Base-by-base conservation (phyloP, 495 filamentous ascomycete species). In the Aspergillus ostianus region DNA sequence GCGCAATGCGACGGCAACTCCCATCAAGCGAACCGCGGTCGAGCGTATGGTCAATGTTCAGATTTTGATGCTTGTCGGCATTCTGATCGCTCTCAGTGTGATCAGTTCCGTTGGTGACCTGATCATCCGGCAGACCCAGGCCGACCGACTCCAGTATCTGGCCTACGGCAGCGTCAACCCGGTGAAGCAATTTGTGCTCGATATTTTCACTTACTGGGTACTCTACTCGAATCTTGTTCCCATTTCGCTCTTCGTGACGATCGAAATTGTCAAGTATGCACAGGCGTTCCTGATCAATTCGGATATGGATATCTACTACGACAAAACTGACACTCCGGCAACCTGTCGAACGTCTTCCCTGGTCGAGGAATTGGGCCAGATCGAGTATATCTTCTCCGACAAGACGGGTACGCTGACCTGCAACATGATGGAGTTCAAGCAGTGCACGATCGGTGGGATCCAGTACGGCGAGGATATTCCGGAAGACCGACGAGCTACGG, bases 391-490 rank as follows among this genome's bases (percentile, higher is more conserved):
- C 53, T 99, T 99, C 73, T 97, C 92, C 3, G 95, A 99, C 75
- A 98, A 99, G 79, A 99, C 95, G 7, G 95, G 95, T 36, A 99
- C 95, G n/a, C 76, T 99, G 65, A 99, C 95, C 26, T 96, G 93
- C 77, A 99, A 99, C 72, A 86, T 89, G 84, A 99, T 99, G 95
- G 95, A 98, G 73, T 99, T 97, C 72, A 92, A 91, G 71, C 91
- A 97, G 72, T 94, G 90, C 63, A 88, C 89, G 4, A 97, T 99
- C 66, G 90, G 84, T 18, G 95, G 95, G 26, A 87, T 98, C 58
- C 92, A 95, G 73, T 99, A 99, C 68, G 90, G 90, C 9, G 92
- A 94, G 56, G 92, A 94, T 51, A 87, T 97, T 23, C 87, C 95
- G 0, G 95, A 99, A 70, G 95, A 99, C 67, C 86, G 91, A 51